phyloP scores from a whole-genome alignment of 768 basidiomycete species.

The Cystobasidium ongulense region DNA sequence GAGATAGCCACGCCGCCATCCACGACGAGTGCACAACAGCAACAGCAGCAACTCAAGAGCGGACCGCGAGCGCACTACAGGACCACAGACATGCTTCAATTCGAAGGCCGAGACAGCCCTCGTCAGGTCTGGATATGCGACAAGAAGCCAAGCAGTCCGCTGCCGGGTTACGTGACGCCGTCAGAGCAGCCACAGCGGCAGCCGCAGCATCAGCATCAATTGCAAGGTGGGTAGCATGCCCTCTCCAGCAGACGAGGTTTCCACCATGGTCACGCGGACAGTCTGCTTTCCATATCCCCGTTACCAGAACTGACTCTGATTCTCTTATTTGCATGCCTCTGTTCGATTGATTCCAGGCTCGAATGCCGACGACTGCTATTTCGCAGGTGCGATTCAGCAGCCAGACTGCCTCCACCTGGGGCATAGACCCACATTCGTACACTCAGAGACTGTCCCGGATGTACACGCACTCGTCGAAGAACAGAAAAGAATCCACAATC shows the following conservation, averaged over 20 bases:
- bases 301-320: not conserved
- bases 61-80: conserved; percentile 3
- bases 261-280: no score
- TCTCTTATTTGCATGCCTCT: not conserved
- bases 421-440: conserved; percentile 18
- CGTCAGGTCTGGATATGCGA: conserved; percentile 19
- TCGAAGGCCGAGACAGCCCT: conserved; percentile 10
- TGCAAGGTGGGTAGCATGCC: not conserved
- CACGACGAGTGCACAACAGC: conserved; percentile 1
- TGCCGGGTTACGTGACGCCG: not conserved
- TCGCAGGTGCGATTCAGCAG: not conserved
- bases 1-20: no score
- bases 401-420: conserved; percentile 4
- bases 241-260: no score
- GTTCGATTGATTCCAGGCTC: not conserved
- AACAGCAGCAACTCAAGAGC: not conserved
- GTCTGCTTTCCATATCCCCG: not conserved
- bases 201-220: no score
- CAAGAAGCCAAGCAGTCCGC: conserved; percentile 12
- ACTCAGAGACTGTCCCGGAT: conserved; percentile 19
- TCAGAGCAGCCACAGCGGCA: not conserved
- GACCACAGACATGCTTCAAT: not conserved
- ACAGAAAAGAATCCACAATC: not conserved
- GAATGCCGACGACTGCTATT: not conserved
- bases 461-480: conserved; percentile 3